Base-by-base conservation (phyloP, 2,329 filamentous ascomycete species). In the Talaromyces albobiverticillius region DNA sequence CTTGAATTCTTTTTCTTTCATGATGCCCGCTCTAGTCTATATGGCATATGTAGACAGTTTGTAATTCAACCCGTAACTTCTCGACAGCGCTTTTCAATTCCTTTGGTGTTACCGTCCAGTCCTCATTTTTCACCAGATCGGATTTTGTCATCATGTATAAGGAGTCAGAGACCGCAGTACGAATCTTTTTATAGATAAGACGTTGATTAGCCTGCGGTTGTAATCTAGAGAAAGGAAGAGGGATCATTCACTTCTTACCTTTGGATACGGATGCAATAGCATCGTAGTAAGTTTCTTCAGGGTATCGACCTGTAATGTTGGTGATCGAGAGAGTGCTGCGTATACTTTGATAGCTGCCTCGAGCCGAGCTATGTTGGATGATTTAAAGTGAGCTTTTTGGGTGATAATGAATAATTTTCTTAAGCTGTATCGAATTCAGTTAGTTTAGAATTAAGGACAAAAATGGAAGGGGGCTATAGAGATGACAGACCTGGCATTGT, bases 371-470 rank as follows among this genome's bases (percentile, higher is more conserved):
- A 96, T 82, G 67, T 90, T 94, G 18, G 87, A 84, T 1, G 87
- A 88, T 72, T 92, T 93, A 75, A 88, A 92, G 59, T 92, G 88
- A 0, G 88, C 82, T 69, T 87, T 90, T 64, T 95, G 90, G 3
- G 87, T 82, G 32, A 84, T 77, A 6, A 85, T 76, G 56, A 91
- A 90, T 3, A 96, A 72, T 6, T 70, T 77, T 57, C 83, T 82
- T 66, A 80, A 82, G 53, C 78, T 77, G 53, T 10, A 13, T 29
- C 22, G 20, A 16, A 16, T 9, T 1, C 7, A 4, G 10, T 42
- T 22, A 20, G 16, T 59, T 23, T 47, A 34, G 46, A 31, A 26
- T 40, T 6, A 26, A 50, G 59, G 22, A 60, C 47, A 47, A 48
- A 52, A 43, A 1, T 9, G 42, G 8, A 41, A 23, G 26, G 29